phyloP scores from a whole-genome alignment of 208 protist genomes.

The Trypanosoma cruzi region DNA sequence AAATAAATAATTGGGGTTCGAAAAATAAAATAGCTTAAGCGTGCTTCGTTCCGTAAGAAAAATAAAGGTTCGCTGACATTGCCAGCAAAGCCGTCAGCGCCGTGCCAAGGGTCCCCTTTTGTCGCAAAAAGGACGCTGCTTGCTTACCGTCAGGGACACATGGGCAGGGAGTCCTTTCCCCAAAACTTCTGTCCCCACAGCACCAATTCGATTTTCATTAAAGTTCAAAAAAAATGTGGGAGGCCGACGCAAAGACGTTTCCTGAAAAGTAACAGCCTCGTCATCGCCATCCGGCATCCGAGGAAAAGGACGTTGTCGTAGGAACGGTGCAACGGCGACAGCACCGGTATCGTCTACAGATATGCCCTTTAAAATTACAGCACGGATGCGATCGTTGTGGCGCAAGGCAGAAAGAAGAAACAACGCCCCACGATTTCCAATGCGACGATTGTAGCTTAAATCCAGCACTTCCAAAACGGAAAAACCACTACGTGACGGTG shows the following conservation, averaged over 20 bases:
- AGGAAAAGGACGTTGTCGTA: slow-evolving; percentile 51
- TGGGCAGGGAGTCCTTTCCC: slow-evolving; percentile 67
- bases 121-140: slow-evolving; percentile 41
- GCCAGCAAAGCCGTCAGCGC: slow-evolving; percentile 1
- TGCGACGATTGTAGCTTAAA: slow-evolving; percentile 82
- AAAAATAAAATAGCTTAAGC: slow-evolving; percentile 1
- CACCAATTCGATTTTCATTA: slow-evolving; percentile 85
- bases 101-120: not conserved
- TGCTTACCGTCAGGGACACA: slow-evolving; percentile 73
- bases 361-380: slow-evolving; percentile 68
- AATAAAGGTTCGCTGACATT: not conserved
- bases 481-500: not conserved
- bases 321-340: slow-evolving; percentile 33
- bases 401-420: slow-evolving; percentile 45
- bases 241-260: not conserved
- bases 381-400: slow-evolving; percentile 48
- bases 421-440: slow-evolving; percentile 73
- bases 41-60: slow-evolving; percentile 4
- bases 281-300: slow-evolving; percentile 9
- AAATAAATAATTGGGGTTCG: not conserved
- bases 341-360: slow-evolving; percentile 73
- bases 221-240: slow-evolving; percentile 79
- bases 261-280: slow-evolving; percentile 15
- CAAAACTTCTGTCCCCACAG: slow-evolving; percentile 45
- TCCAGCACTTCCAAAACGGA: slow-evolving; percentile 72